Percentiles rank a stretch among this genome's conserved stretches.
Evolutionary conservation across 2,329 filamentous ascomycete species (phyloP).

Genomic region (Pyricularia grisea): DNA sequence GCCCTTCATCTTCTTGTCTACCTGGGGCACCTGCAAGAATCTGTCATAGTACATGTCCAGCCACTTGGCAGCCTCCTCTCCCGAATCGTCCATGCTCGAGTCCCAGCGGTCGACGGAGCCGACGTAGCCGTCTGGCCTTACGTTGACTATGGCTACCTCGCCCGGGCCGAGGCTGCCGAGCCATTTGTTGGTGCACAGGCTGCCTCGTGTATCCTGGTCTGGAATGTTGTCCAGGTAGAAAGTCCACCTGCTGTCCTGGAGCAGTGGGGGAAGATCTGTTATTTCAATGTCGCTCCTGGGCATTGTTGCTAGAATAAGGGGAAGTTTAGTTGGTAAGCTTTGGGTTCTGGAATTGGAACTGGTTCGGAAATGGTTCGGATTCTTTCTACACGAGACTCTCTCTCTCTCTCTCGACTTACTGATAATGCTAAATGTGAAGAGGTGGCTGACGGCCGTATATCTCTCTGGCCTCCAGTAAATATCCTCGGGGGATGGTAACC

Average conservation of each 20-base stretch:
- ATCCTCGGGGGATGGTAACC: conserved; percentile 49
- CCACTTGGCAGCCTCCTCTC: conserved; percentile 43
- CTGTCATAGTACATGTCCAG: conserved; percentile 44
- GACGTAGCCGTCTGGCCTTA: conserved; percentile 67
- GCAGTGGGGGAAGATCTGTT: conserved; percentile 48
- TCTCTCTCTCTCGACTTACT: conserved; percentile 36
- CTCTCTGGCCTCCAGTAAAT: conserved; percentile 57
- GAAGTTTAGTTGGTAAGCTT: background rate
- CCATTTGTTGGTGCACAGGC: conserved; percentile 59
- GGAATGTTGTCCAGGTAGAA: conserved; percentile 61
- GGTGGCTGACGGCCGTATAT: conserved; percentile 57
- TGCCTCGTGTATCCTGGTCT: conserved; percentile 41
- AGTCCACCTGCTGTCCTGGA: conserved; percentile 60
- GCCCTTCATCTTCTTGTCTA: conserved; percentile 10
- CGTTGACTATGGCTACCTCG: conserved; percentile 56
- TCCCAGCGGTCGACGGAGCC: conserved; percentile 51
- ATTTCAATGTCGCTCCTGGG: conserved; percentile 56
- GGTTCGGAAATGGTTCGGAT: no score
- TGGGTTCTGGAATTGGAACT: background rate
- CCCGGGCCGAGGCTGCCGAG: conserved; percentile 45
- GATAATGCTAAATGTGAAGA: conserved; percentile 62
- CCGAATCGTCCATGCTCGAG: conserved; percentile 38
- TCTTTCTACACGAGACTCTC: no score
- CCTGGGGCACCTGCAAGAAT: conserved; percentile 39
- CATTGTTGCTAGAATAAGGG: conserved; percentile 37